Base-by-base conservation (phyloP, 768 basidiomycete genomes). In the Candolleomyces aberdarensis region DNA sequence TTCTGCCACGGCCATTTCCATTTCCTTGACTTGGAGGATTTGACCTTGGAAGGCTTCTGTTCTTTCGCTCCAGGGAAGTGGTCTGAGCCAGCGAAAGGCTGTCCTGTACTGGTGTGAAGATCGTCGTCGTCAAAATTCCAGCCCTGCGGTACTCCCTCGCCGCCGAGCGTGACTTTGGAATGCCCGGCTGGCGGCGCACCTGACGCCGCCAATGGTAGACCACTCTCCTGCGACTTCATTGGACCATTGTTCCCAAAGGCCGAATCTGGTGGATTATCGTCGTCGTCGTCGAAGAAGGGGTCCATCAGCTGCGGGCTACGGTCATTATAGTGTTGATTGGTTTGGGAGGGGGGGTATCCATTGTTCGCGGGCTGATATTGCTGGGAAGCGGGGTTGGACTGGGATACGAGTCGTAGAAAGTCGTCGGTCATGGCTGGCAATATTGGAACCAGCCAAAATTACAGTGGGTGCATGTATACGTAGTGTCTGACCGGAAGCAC, bases 1-100 rank as follows among this genome's bases (percentile, higher is more conserved):
- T 85, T 91, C 72, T 85, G 70, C 92, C 92, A 94, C 50, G 92
- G 91, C 91, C 92, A 94, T 70, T 79, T 88, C 88, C 89, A 92
- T 60, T 78, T 80, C 70, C 75, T 67, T 53, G 70, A 71, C 47
- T 69, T 69, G 43, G 65, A 13, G 19, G 54, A 62, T 57, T 75
- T 64, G 31, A 69, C 62, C 22, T 59, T 56, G 43, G 67, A 62
- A 49, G 68, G 64, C 52, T 64, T 62, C 43, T 65, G 57, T 51
- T 67, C 46, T 58, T 69, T 57, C 14, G 71, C 62, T 20, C 76
- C 73, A 3, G 75, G 75, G 68, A 80, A 78, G 26, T 79, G 70
- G 0, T 73, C 71, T 46, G 79, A 72, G 11, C 79, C 80, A 32
- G 76, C 74, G 65, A 85, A 86, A 3, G 75, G 70, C 63, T 60